phyloP scores from a whole-genome alignment of 2,329 filamentous ascomycete species.

The Cladophialophora exuberans region DNA sequence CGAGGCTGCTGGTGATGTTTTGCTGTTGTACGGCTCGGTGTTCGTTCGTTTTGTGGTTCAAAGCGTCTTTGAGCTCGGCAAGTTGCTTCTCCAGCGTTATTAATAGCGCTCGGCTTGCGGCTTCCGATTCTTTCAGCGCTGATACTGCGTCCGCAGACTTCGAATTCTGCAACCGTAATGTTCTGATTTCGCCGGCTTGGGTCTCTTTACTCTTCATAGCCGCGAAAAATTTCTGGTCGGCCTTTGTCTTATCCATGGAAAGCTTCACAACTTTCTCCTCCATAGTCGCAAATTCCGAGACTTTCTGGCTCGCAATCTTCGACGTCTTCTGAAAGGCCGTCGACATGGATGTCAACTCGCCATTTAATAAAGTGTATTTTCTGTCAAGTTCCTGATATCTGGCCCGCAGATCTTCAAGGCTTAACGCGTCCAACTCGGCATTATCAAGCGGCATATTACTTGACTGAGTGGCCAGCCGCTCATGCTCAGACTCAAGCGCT shows the following conservation, averaged over 20 bases:
- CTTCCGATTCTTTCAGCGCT: constrained; percentile 88
- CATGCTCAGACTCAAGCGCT: constrained; percentile 80
- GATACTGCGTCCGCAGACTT: constrained; percentile 94
- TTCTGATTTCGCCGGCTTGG: constrained; percentile 76
- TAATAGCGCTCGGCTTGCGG: constrained; percentile 72
- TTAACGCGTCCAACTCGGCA: constrained; percentile 45
- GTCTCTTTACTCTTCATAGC: constrained; percentile 93
- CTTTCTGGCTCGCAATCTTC: constrained; percentile 81
- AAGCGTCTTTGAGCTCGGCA: constrained; percentile 76
- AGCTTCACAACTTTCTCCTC: constrained; percentile 78
- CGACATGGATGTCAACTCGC: constrained; percentile 86
- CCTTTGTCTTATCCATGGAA: constrained; percentile 88
- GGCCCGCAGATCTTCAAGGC: constrained; percentile 70
- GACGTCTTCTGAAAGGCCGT: constrained; percentile 89
- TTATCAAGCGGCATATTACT: constrained; percentile 26
- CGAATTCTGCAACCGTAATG: constrained; percentile 77
- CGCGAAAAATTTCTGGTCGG: constrained; percentile 96
- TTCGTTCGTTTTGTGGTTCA: constrained; percentile 71
- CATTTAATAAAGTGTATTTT: constrained; percentile 81
- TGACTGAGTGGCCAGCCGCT: constrained; percentile 60
- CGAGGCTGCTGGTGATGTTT: constrained; percentile 69
- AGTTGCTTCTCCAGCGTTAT: constrained; percentile 90
- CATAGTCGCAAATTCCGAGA: constrained; percentile 72
- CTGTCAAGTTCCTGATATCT: constrained; percentile 76
- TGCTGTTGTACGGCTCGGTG: constrained; percentile 75